Evolutionary conservation across 176 grass and related monocot genomes (phyloP), one percentile per base, ranked within the genome.

Genomic region (Oryza meridionalis): DNA sequence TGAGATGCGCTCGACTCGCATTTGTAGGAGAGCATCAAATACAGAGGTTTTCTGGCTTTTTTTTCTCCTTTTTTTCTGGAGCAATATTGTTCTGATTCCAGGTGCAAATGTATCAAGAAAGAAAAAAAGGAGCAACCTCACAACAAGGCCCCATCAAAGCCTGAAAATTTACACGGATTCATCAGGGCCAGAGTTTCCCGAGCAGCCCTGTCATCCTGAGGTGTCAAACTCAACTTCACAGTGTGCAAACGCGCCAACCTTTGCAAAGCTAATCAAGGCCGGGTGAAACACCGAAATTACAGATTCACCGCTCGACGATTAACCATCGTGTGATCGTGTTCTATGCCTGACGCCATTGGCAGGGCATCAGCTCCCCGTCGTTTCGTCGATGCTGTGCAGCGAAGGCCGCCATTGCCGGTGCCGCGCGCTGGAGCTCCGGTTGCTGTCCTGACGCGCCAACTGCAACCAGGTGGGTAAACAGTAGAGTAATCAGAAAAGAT

Each of bases 331-430:
- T 58, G 53, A n/a, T 58, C 53, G 53, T 58, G 19, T n/a, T 0
- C 5, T 58, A 7, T 58, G 53, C 19, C n/a, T 58, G 53, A 21
- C 53, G 7, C 53, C 53, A 5, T 21, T 58, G 53, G 9, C 53
- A 58, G 17, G 7, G 53, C 53, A n/a, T 92, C 77, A 92, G 82
- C 86, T 93, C 38, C 67, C 91, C 26, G 66, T 17, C 53, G 53
- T 81, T 78, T 96, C 94, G 72, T 81, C 88, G 72, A 96, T 96
- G 73, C 91, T 96, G 33, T 93, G 91, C 81, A 96, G 89, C 66
- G 94, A 96, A 19, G 94, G 94, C 58, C 84, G 88, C 94, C 94
- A 96, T 29, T 96, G 91, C 68, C 91, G 82, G 76, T 88, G 82
- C 25, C 86, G 81, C 19, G 68, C 79, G 35, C 84, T 58, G 77